Conservation (phyloP, 257 asterid species). For the Cinchona pubescens region DNA sequence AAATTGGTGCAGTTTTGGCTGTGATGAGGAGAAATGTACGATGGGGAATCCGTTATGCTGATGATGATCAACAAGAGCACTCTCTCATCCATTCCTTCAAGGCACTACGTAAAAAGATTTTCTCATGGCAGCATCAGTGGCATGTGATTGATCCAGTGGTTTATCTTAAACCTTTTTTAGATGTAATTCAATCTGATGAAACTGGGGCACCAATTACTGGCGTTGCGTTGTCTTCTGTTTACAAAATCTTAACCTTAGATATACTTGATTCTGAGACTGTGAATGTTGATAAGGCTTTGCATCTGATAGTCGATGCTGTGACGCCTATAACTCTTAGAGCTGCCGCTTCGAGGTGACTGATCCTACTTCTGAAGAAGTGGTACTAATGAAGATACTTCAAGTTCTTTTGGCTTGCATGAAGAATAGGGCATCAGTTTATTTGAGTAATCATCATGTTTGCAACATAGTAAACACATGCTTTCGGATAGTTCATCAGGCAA, state of each 20-base stretch:
- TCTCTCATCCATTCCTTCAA: constrained; percentile 77
- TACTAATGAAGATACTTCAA: constrained; percentile 91
- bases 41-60: constrained; percentile 86
- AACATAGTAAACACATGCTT: constrained; percentile 86
- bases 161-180: constrained; percentile 86
- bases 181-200: constrained; percentile 89
- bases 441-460: constrained; percentile 86
- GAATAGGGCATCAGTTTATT: constrained; percentile 65
- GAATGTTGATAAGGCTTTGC: constrained; percentile 74
- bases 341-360: constrained; percentile 98
- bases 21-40: constrained; percentile 98
- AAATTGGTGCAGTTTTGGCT: constrained; percentile 94
- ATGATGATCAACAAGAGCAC: constrained; percentile 85
- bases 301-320: constrained; percentile 86
- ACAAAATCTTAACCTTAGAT: constrained; percentile 76
- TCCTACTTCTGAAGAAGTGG: constrained; percentile 98
- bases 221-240: constrained; percentile 86
- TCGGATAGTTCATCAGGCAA: constrained; percentile 91
- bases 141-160: constrained; percentile 66
- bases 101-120: constrained; percentile 72
- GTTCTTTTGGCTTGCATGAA: constrained; percentile 97
- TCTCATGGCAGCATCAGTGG: constrained; percentile 77
- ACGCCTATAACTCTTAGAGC: too few relatives aligned
- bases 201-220: constrained; percentile 98
- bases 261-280: constrained; percentile 61